These are phyloP conservation scores for Clohesyomyces aquaticus DNA, from an alignment of 495 filamentous ascomycete species.

Conservation along the genomic window DNA sequence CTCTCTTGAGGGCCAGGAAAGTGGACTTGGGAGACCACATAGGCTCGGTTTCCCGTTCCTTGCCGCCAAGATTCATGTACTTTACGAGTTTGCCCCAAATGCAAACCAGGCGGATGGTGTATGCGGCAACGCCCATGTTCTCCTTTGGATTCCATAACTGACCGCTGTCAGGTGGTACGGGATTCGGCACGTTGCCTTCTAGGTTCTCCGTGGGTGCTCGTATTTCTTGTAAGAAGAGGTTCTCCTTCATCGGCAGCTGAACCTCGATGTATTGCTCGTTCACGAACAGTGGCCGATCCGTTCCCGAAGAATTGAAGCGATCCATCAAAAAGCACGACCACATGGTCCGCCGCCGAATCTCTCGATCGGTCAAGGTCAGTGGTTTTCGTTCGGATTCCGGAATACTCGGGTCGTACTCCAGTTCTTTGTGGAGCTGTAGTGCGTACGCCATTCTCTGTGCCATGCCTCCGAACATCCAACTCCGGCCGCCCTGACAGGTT, in stretches of 20 bases:
- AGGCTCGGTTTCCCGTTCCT: conserved; percentile 66
- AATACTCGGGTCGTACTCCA: conserved; percentile 78
- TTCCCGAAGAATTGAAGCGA: conserved; percentile 93
- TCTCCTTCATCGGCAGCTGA: conserved; percentile 88
- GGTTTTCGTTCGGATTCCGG: conserved; percentile 65
- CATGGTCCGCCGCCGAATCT: conserved; percentile 92
- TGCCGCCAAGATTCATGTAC: conserved; percentile 89
- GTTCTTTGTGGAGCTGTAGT: conserved; percentile 87
- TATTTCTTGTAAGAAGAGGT: conserved; percentile 88
- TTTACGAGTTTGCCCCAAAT: conserved; percentile 89
- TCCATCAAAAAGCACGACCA: conserved; percentile 99
- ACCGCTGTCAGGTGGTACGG: conserved; percentile 62
- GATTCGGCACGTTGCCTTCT: conserved; percentile 71
- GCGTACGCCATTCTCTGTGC: conserved; percentile 97
- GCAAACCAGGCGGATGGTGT: conserved; percentile 82
- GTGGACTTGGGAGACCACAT: conserved; percentile 83
- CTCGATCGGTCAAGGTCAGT: conserved; percentile 87
- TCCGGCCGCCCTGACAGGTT: conserved; percentile 92
- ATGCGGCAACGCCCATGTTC: conserved; percentile 94
- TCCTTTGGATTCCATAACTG: conserved; percentile 69
- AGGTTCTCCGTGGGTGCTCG: conserved; percentile 85
- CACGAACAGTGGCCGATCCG: conserved; percentile 89
- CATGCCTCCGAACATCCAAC: conserved; percentile 93
- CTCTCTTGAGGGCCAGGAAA: conserved; percentile 69
- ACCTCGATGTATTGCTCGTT: conserved; percentile 86